Evolutionary conservation across 2,329 filamentous ascomycete genomes (phyloP), one percentile per base, ranked within the genome.

Genomic region (Clarireedia paspali): DNA sequence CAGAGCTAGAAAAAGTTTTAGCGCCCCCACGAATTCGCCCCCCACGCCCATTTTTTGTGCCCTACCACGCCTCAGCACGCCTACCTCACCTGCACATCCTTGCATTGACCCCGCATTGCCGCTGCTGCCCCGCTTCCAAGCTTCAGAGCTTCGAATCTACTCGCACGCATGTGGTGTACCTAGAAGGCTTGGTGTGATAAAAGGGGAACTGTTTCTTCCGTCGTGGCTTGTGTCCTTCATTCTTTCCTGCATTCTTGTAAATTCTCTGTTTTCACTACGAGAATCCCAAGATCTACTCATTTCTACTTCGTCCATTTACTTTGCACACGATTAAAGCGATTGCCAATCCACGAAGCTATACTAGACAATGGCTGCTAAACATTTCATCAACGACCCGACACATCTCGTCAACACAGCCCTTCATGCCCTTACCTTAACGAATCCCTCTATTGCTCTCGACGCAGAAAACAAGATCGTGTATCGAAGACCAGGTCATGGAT

Each of bases 331-430:
- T 34, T 14, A 14, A 10, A 42, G 50, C 17, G 4, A 12, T 42
- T 30, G 20, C 5, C 45, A 47, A 53, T 36, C 24, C n/a, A 23
- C n/a, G 24, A 46, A 39, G 15, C 44, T 49, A 45, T 10, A 15
- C 46, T 47, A 45, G 53, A 65, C 55, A 53, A 77, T 77, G 75
- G 82, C 82, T 34, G 69, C 77, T 59, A 95, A 94, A 76, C 91
- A 96, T 75, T 96, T 96, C 77, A 83, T 96, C 76, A 84, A 90
- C 71, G 88, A 95, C 70, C 84, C 91, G 44, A 82, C 84, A 53
- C 80, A 87, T 67, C 82, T 96, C 51, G 89, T 96, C 70, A 79
- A 82, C 68, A 78, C 83, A 44, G 88, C 91, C 46, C 83, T 96
- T 20, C 80, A 84, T 65, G 84, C 87, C 60, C 77, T 94, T 36